These are phyloP conservation scores for Podospora sp. DNA, from an alignment of 495 filamentous ascomycete species.

Conservation along the genomic window DNA sequence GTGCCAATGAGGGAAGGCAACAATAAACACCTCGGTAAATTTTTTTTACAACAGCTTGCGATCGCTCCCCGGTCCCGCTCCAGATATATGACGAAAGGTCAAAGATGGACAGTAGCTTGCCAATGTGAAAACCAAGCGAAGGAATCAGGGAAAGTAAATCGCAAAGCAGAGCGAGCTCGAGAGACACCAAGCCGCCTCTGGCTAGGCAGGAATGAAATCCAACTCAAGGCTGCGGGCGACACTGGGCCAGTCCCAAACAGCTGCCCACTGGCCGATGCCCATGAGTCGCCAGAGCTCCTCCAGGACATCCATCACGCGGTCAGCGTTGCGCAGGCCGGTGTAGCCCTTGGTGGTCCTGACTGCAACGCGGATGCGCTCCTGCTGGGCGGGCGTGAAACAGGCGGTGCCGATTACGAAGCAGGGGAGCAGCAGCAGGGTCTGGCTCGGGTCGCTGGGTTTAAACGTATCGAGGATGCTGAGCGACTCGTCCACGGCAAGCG, in stretches of 20 bases:
- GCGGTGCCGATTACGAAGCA: slow-evolving; percentile 87
- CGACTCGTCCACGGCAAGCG: slow-evolving; percentile 76
- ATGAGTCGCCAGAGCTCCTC: slow-evolving; percentile 81
- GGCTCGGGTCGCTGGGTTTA: slow-evolving; percentile 59
- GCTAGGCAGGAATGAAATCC: slow-evolving; percentile 68
- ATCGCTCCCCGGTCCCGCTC: background rate
- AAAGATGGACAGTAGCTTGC: slow-evolving; percentile 10
- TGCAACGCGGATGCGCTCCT: slow-evolving; percentile 68
- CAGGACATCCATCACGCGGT: slow-evolving; percentile 74
- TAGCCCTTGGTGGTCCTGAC: slow-evolving; percentile 73
- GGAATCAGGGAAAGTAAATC: background rate
- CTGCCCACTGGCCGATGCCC: slow-evolving; percentile 70
- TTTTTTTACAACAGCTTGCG: slow-evolving; percentile 18
- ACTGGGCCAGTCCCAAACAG: slow-evolving; percentile 87
- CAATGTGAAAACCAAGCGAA: background rate
- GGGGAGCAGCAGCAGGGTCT: slow-evolving; percentile 85
- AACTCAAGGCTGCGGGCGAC: slow-evolving; percentile 75
- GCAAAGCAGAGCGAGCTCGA: background rate
- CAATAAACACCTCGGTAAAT: slow-evolving; percentile 7
- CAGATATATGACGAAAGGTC: background rate
- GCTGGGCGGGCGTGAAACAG: slow-evolving; percentile 69
- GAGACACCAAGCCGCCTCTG: background rate
- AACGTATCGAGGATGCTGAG: slow-evolving; percentile 63
- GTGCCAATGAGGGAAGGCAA: background rate
- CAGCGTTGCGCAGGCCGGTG: slow-evolving; percentile 79